Evolutionary conservation across 1,284 basidiomycete genomes (phyloP).

Genomic region (Fomitopsis schrenkii): DNA sequence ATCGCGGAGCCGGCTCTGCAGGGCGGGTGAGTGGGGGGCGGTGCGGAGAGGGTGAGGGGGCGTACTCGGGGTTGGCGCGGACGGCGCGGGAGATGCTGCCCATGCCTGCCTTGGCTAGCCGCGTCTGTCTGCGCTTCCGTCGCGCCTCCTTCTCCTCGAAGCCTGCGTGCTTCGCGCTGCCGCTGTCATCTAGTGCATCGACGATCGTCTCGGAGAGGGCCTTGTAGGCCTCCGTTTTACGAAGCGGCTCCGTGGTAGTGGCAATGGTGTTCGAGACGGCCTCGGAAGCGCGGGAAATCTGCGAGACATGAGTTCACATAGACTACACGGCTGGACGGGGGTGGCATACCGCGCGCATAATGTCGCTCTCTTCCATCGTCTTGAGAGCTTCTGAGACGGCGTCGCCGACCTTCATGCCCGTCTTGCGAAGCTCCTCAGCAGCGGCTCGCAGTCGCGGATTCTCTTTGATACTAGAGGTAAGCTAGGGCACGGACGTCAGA

Average conservation of each 20-base stretch:
- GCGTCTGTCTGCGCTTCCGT: conserved; percentile 67
- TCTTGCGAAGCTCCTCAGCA: conserved; percentile 85
- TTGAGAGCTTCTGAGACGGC: conserved; percentile 89
- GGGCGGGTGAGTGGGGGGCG: not conserved
- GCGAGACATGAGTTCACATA: not conserved
- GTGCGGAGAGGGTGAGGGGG: conserved; percentile 11
- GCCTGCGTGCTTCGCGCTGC: conserved; percentile 88
- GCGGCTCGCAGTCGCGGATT: conserved; percentile 91
- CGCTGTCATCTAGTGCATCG: conserved; percentile 93
- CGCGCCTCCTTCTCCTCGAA: conserved; percentile 92
- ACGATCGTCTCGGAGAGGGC: conserved; percentile 83
- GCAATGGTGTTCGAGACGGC: conserved; percentile 78
- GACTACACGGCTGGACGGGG: not conserved
- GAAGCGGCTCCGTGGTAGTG: conserved; percentile 87
- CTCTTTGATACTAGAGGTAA: conserved; percentile 93
- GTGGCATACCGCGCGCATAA: conserved; percentile 75
- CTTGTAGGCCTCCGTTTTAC: conserved; percentile 96
- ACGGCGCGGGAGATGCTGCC: conserved; percentile 48
- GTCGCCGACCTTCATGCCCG: conserved; percentile 90
- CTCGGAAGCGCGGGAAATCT: conserved; percentile 79
- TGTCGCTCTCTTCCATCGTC: conserved; percentile 91
- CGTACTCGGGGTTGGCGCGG: conserved; percentile 77
- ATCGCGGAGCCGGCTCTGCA: conserved; percentile 80
- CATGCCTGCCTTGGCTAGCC: conserved; percentile 81
- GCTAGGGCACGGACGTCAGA: conserved; percentile 35